A percentile compares a stretch with the other conserved stretches of the same genome.
These are phyloP conservation scores for Aeschynomene evenia DNA, from an alignment of 306 rosid genomes.

Conservation along the genomic window DNA sequence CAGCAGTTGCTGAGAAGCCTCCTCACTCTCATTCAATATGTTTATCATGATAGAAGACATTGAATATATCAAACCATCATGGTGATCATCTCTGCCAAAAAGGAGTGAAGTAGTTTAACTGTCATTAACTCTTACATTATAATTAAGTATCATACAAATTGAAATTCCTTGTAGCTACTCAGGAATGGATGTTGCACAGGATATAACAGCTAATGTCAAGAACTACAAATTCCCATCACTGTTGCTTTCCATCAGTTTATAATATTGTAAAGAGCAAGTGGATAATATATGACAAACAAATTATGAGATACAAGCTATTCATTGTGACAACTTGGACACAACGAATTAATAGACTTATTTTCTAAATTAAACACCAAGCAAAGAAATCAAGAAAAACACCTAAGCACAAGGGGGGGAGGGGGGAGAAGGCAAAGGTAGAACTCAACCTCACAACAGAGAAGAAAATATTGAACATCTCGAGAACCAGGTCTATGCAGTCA, in stretches of 20 bases:
- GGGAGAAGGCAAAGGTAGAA: constrained; percentile 21
- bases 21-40: constrained; percentile 53
- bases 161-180: neutral
- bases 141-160: constrained; percentile 18
- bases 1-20: constrained; percentile 66
- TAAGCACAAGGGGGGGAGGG: constrained; percentile 26
- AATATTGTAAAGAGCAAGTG: constrained; percentile 8
- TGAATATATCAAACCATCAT: constrained; percentile 53
- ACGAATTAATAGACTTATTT: constrained; percentile 15
- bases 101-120: constrained; percentile 3
- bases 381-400: constrained; percentile 1
- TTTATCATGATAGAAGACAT: constrained; percentile 62
- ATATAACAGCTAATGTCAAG: neutral
- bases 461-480: constrained; percentile 69
- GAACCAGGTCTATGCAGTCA: constrained; percentile 62
- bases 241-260: neutral
- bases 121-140: constrained; percentile 19
- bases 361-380: constrained; percentile 6
- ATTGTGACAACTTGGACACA: neutral
- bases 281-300: constrained; percentile 8
- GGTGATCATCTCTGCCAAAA: constrained; percentile 65
- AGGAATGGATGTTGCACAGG: neutral
- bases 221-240: neutral
- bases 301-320: constrained; percentile 1
- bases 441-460: constrained; percentile 79